Evolutionary conservation across 192 early-diverging fungal genomes (phyloP).

Genomic region (Backusella australiensis): DNA sequence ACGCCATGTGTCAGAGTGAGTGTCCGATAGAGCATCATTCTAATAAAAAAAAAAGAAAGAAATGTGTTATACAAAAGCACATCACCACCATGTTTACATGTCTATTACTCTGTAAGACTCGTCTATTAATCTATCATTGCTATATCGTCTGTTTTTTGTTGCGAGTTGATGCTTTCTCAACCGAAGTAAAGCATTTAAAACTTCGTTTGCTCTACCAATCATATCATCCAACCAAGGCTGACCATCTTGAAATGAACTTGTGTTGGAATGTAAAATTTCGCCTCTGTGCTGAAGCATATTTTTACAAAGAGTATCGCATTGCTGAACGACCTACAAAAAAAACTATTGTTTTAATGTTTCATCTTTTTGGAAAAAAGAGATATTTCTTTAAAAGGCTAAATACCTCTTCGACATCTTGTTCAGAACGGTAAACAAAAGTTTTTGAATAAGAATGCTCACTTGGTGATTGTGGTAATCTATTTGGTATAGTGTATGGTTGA

Average conservation of each 20-base stretch:
- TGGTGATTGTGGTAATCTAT: conserved; percentile 9
- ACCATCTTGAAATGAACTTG: background rate
- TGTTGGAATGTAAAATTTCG: background rate
- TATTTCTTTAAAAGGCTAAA: background rate
- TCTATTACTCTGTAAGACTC: background rate
- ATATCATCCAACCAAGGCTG: conserved; percentile 31
- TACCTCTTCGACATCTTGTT: conserved; percentile 20
- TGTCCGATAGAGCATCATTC: background rate
- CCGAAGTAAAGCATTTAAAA: conserved; percentile 19
- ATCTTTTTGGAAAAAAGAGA: background rate
- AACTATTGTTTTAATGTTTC: background rate
- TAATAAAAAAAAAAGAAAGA: background rate
- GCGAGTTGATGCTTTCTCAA: conserved; percentile 23
- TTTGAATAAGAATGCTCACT: background rate
- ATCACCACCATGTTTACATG: background rate
- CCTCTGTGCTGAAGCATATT: conserved; percentile 21
- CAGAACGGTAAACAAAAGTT: background rate
- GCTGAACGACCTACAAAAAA: conserved; percentile 17
- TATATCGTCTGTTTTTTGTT: background rate
- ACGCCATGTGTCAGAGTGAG: background rate
- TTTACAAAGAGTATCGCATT: conserved; percentile 18
- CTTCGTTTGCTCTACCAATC: conserved; percentile 24
- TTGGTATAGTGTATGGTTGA: background rate
- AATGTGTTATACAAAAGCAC: background rate
- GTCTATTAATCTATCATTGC: background rate